Evolutionary conservation across 148 eudicot species (phyloP).

Genomic region (Silene conica): DNA sequence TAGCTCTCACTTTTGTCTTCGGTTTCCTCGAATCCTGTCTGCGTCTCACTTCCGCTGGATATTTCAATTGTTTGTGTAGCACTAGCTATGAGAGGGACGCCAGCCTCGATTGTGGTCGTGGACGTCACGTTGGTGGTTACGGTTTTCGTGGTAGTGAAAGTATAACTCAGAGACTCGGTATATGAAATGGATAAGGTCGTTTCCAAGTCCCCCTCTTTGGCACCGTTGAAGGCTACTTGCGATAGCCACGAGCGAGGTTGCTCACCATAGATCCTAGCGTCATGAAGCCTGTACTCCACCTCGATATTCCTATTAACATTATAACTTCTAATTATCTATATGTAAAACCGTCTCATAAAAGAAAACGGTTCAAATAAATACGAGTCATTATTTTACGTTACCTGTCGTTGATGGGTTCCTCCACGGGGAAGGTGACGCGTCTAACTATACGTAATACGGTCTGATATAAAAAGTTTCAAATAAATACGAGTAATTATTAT

Average conservation of each 20-base stretch:
- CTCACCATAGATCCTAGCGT: conserved; percentile 10
- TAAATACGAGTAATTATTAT: no score
- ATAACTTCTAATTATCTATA: no score
- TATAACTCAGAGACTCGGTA: background rate
- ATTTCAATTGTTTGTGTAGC: background rate
- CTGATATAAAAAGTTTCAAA: no score
- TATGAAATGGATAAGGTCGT: background rate
- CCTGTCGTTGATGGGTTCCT: conserved; percentile 9
- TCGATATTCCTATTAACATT: background rate
- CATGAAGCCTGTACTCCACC: conserved; percentile 3
- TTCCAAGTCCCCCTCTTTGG: background rate
- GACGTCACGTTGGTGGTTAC: background rate
- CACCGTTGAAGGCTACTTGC: conserved; percentile 9
- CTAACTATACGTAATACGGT: no score
- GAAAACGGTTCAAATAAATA: no score
- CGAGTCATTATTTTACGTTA: background rate
- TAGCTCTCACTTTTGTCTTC: background rate
- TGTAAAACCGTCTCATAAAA: no score
- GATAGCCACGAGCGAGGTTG: conserved; percentile 14
- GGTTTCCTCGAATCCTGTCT: background rate
- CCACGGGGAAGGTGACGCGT: no score
- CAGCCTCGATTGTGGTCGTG: background rate
- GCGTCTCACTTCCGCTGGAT: background rate
- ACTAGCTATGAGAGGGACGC: background rate
- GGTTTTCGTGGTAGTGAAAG: background rate